Evolutionary conservation across 345 rosid genomes (phyloP).

Genomic region (thale cress (Arabidopsis thaliana)): DNA sequence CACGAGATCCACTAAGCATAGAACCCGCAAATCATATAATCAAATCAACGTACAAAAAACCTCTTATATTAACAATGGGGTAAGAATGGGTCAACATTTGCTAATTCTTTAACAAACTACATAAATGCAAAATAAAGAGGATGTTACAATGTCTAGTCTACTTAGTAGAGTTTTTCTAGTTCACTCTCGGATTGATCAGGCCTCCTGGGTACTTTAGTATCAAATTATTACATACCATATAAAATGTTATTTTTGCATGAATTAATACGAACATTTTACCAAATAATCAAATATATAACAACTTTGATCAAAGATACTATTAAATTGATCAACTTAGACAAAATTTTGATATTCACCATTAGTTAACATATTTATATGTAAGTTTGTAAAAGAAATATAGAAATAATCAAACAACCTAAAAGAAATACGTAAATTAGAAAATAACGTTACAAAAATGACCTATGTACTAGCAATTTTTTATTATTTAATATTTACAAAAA

Average conservation of each 20-base stretch:
- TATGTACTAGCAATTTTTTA: neutral
- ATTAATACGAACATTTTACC: neutral
- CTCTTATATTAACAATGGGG: slow-evolving; percentile 19
- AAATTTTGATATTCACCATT: neutral
- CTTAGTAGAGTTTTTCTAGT: slow-evolving; percentile 64
- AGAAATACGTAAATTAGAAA: neutral
- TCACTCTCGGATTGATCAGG: slow-evolving; percentile 54
- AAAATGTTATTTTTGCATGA: neutral
- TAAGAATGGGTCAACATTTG: neutral
- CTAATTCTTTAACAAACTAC: slow-evolving; percentile 13
- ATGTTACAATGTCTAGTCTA: slow-evolving; percentile 39
- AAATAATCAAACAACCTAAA: neutral
- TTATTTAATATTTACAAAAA: too few species aligned
- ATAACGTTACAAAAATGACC: neutral
- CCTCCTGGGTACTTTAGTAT: neutral
- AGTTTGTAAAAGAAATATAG: neutral
- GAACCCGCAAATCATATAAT: too few species aligned
- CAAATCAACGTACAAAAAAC: too few species aligned
- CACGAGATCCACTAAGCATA: too few species aligned
- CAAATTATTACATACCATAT: too few species aligned
- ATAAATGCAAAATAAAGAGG: neutral
- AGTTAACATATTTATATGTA: neutral
- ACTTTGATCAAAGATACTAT: neutral
- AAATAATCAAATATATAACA: neutral
- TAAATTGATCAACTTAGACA: neutral